Evolutionary conservation across 2,329 filamentous ascomycete species (phyloP).

Genomic region (Fusarium xylarioides): DNA sequence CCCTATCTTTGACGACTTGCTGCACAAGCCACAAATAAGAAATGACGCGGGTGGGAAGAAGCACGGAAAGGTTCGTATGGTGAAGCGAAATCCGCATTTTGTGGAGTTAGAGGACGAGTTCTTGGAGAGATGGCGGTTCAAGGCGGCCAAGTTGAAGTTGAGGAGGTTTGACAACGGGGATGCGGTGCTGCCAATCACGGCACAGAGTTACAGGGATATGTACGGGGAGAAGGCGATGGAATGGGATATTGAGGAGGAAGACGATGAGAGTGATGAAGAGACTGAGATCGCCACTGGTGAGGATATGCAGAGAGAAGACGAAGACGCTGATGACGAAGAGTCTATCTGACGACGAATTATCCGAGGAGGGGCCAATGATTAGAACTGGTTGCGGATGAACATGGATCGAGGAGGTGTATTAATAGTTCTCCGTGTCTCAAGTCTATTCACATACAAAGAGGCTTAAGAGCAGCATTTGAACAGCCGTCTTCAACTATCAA

Average conservation of each 20-base stretch:
- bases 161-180: constrained; percentile 27
- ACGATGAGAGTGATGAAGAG: background rate
- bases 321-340: background rate
- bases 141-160: constrained; percentile 32
- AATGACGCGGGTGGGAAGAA: background rate
- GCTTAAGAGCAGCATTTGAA: background rate
- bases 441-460: no score
- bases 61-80: background rate
- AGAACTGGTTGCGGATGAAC: background rate
- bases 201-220: background rate
- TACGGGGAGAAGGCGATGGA: constrained; percentile 4
- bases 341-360: background rate
- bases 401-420: background rate
- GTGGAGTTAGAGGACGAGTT: constrained; percentile 39
- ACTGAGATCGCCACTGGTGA: background rate
- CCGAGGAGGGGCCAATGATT: background rate
- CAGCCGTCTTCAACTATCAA: no score
- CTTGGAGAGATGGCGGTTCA: constrained; percentile 36
- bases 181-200: constrained; percentile 26
- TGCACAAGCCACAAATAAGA: background rate
- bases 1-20: constrained; percentile 34
- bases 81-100: background rate
- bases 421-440: background rate
- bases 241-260: background rate
- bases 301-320: background rate